Evolutionary conservation across 192 early-diverging fungal genomes (phyloP), one percentile per base, ranked within the genome.

Genomic region (Coemansia sp.): DNA sequence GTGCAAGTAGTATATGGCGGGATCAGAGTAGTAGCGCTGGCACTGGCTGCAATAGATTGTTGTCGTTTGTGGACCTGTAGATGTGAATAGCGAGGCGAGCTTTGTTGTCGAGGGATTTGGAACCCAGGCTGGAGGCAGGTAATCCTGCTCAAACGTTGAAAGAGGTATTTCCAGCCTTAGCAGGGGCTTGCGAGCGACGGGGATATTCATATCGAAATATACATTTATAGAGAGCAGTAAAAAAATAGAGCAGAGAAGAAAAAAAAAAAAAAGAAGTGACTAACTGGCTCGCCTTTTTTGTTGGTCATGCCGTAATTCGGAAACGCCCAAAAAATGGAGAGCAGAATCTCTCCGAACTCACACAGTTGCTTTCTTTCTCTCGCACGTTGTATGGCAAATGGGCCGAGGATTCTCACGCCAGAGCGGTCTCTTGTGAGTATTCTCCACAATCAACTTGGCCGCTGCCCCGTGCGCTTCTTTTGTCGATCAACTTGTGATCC

Each of bases 1-100:
- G 33, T 81, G 79, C 20, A 31, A 34, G 36, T 34, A 76, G 38
- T 58, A 81, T 3, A 64, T 34, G 9, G 64, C 24, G 16, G 79
- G 79, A 50, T 60, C 63, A 8, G 49, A 18, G 64, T 70, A 81
- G 38, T 63, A 81, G 18, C 12, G n/a, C n/a, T 69, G 57, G 74
- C 79, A 81, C 58, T 81, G 79, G 74, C 79, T 81, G 64, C 79
- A 81, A 60, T 81, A 81, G 3, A 81, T 60, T 38, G 31, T 18
- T 18, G 31, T 7, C 6, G 57, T 11, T 12, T 44, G 13, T 44
- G 15, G 41, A 44, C 3, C 41, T 2, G 24, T 2, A n/a, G 44
- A 24, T 10, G 70, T 33, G 44, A 69, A 80, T 6, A 67, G n/a
- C 34, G 79, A 73, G 22, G 70, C 27, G 63, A 81, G 64, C 63